Conservation (phyloP, 352 stramenopile species). For the Lagenidium sp. region DNA sequence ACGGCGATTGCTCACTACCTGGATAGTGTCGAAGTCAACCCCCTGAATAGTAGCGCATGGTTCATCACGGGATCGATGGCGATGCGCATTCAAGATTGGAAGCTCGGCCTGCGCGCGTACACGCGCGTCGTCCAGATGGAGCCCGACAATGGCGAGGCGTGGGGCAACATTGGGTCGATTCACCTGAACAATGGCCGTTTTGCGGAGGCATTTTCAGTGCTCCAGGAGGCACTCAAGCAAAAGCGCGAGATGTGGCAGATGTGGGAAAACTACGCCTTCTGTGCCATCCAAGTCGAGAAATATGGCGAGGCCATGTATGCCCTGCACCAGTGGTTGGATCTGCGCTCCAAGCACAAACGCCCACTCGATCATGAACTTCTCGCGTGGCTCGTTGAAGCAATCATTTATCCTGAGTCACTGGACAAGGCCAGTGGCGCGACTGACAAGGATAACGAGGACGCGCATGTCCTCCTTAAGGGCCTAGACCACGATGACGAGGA, state of each 20-base stretch:
- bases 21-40: slow-evolving; percentile 80
- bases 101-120: slow-evolving; percentile 82
- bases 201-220: slow-evolving; percentile 67
- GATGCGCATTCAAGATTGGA: slow-evolving; percentile 88
- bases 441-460: slow-evolving; percentile 13
- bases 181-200: slow-evolving; percentile 82
- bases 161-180: slow-evolving; percentile 93
- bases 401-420: slow-evolving; percentile 52
- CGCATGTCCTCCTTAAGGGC: slow-evolving; percentile 7
- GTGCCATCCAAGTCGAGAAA: slow-evolving; percentile 61
- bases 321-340: slow-evolving; percentile 72
- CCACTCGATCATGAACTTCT: slow-evolving; percentile 68
- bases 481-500: slow-evolving; percentile 11
- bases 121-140: slow-evolving; percentile 92
- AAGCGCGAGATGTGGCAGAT: slow-evolving; percentile 90
- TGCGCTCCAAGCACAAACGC: slow-evolving; percentile 76
- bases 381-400: slow-evolving; percentile 71
- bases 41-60: slow-evolving; percentile 88
- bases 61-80: slow-evolving; percentile 88
- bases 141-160: slow-evolving; percentile 91
- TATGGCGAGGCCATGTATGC: slow-evolving; percentile 80
- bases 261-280: slow-evolving; percentile 88
- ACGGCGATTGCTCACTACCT: slow-evolving; percentile 75
- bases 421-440: slow-evolving; percentile 23
- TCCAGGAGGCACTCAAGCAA: slow-evolving; percentile 84